Base-by-base conservation (phyloP, 2,329 filamentous ascomycete species). In the Fusarium sp. region DNA sequence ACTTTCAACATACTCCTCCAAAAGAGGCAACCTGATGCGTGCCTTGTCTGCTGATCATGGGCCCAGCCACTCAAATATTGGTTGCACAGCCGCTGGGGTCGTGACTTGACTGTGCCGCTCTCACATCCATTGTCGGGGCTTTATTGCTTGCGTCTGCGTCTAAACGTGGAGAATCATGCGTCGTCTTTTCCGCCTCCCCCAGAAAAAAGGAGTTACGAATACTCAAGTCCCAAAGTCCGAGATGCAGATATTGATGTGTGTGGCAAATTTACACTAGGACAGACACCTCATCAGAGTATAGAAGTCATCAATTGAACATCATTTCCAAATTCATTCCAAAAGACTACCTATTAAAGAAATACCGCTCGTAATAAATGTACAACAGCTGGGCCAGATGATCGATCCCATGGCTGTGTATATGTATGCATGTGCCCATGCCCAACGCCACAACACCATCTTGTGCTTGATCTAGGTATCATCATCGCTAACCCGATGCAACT, bases 391-490 rank as follows among this genome's bases (percentile, higher is more conserved):
- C 64, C 65, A 65, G 60, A 59, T 63, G 56, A 66, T 54, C 57
- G 27, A 32, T 52, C 61, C 52, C 34, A 70, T 41, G 27, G 60
- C 60, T 72, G 68, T 74, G 59, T 45, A 74, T 56, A 25, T 50
- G 32, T 52, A 52, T 52, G 48, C 48, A 58, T 65, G 62, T 45
- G 52, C 50, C 67, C 68, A 67, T 67, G 37, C 59, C 66, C 70
- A 75, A 75, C 72, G 72, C 73, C 73, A 73, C 73, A 75, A 75
- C 73, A 75, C 73, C 73, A 73, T 75, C 73, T 71, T 56, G 63
- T 61, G 62, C 66, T 70, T 73, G 37, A 70, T 54, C 45, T 61
- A 70, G 27, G 66, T 73, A 73, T 75, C 73, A 52, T 70, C 76
- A 68, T 76, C 75, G 68, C 56, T 67, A 67, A 66, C 64, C 71